These are phyloP conservation scores for Gossypium australe DNA, from an alignment of 345 rosid genomes.

Conservation along the genomic window DNA sequence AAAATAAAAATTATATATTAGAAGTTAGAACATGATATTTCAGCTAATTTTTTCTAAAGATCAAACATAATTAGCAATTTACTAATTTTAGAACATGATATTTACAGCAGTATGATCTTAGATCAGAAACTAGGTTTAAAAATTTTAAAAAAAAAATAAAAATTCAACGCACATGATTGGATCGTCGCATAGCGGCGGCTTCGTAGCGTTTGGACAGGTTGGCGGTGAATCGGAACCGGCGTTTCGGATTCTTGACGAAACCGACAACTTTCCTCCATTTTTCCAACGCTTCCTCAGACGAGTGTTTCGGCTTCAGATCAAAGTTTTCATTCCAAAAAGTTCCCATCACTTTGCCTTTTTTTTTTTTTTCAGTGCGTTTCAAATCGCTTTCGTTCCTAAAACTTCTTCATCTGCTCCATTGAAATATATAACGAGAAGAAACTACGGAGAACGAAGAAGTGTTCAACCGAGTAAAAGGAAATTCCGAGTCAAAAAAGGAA, in stretches of 20 bases:
- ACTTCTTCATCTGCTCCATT: neutral
- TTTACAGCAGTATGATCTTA: neutral
- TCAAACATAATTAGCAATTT: neutral
- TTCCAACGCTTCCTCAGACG: slow-evolving; percentile 56
- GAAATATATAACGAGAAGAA: neutral
- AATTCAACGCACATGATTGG: slow-evolving; percentile 51
- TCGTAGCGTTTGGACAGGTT: slow-evolving; percentile 81
- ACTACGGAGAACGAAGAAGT: neutral
- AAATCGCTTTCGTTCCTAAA: slow-evolving; percentile 3
- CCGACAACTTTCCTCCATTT: slow-evolving; percentile 72
- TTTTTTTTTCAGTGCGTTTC: neutral
- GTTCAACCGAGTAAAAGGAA: neutral
- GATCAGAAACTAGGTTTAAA: neutral
- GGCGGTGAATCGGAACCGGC: slow-evolving; percentile 81
- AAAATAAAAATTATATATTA: too few relatives aligned
- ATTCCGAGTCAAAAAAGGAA: neutral
- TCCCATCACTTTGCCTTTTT: slow-evolving; percentile 38
- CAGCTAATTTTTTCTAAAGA: too few relatives aligned
- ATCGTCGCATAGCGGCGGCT: slow-evolving; percentile 84
- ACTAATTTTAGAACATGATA: neutral
- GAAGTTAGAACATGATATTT: too few relatives aligned
- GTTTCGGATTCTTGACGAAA: slow-evolving; percentile 79
- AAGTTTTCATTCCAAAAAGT: slow-evolving; percentile 59
- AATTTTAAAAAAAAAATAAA: neutral
- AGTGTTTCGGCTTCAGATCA: slow-evolving; percentile 60